These are phyloP conservation scores for Kwoniella dendrophila DNA, from an alignment of 768 basidiomycete genomes.

Conservation along the genomic window DNA sequence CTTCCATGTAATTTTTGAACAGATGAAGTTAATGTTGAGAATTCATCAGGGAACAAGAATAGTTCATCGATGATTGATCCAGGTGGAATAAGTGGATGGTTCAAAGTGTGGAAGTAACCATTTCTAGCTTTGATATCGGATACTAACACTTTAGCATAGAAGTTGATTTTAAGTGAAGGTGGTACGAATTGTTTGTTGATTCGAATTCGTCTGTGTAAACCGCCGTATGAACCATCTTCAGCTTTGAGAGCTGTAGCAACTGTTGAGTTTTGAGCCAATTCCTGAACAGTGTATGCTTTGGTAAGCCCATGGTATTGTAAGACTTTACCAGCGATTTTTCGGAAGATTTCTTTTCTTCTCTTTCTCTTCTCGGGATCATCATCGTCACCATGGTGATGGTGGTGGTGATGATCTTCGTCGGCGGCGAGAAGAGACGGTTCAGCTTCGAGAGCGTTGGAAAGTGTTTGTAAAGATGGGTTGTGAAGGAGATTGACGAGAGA, in stretches of 20 bases:
- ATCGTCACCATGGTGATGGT: constrained; percentile 35
- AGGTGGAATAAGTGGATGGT: constrained; percentile 61
- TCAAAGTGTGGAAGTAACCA: constrained; percentile 64
- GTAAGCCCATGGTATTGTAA: constrained; percentile 66
- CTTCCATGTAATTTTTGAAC: constrained; percentile 62
- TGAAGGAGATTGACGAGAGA: constrained; percentile 29
- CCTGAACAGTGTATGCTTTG: constrained; percentile 54
- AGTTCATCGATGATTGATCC: constrained; percentile 52
- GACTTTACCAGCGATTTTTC: constrained; percentile 63
- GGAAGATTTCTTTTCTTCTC: constrained; percentile 62
- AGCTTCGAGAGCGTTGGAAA: constrained; percentile 34
- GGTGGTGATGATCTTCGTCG: constrained; percentile 28
- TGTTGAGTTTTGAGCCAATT: constrained; percentile 64
- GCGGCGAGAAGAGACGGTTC: constrained; percentile 29
- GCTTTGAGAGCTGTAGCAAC: constrained; percentile 57
- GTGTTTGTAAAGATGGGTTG: constrained; percentile 40
- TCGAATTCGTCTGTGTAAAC: constrained; percentile 47
- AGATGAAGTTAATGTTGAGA: constrained; percentile 62
- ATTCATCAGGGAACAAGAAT: constrained; percentile 56
- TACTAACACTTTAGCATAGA: constrained; percentile 58
- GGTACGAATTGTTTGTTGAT: constrained; percentile 52
- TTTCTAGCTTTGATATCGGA: constrained; percentile 61
- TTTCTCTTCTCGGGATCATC: constrained; percentile 56
- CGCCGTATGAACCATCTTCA: constrained; percentile 50
- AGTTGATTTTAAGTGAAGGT: constrained; percentile 60